Evolutionary conservation across 805 yeast genomes (phyloP), one percentile per base, ranked within the genome.

Genomic region (Kluyveromyces starmeri): DNA sequence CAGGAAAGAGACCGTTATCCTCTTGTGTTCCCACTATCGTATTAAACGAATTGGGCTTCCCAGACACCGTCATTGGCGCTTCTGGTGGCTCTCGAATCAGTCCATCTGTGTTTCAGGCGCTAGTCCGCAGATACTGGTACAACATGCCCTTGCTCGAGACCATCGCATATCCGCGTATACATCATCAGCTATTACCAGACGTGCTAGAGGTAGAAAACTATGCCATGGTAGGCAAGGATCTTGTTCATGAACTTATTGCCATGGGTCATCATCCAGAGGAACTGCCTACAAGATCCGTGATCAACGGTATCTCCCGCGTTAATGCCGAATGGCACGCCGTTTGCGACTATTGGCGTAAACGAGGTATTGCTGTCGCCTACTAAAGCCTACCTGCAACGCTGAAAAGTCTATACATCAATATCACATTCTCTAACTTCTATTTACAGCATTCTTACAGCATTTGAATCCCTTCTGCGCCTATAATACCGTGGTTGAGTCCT

Each of bases 51-150:
- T 48, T 58, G 7, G 70, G 71, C 4, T 46, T 51, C 7, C 75
- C 81, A 0, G 86, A 79, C 44, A 52, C 83, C 17, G 72, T 81
- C 4, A 69, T 89, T 39, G 97, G 96, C 0, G 92, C 95, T 1
- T 94, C 96, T 2, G 98, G 98, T 7, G 97, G 97, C 0, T 79
- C 92, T 5, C 65, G 92, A 36, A 89, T 89, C 33, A 67, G 82
- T 10, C 83, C 95, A 0, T 73, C 94, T 1, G 75, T 89, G 4
- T 70, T 89, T 37, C 92, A 86, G 53, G 86, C 89, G 0, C 69
- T 89, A 12, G 67, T 83, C 1, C 62, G 96, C 35, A 61, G 65
- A 3, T 75, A 78, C 42, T 74, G 73, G 51, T 72, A 75, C 48
- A 58, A 68, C 2, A 52, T 74, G 61, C 67, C 77, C 1, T 51